These are phyloP conservation scores for Solanum sparsipilum DNA, from an alignment of 257 asterid genomes.

Conservation along the genomic window DNA sequence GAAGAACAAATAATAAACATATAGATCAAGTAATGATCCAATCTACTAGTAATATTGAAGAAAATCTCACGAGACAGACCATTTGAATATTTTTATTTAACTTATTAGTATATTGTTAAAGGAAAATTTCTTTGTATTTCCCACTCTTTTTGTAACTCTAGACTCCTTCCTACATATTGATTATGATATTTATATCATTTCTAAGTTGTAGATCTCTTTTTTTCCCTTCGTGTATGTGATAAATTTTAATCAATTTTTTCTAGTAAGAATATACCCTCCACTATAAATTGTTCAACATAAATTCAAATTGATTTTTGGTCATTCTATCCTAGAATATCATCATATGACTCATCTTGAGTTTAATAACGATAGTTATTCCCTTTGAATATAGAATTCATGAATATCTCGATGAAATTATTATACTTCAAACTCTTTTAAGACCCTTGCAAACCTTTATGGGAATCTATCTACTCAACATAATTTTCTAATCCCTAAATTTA, in stretches of 20 bases:
- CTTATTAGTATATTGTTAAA: neutral
- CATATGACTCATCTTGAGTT: neutral
- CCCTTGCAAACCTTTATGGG: neutral
- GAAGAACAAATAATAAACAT: neutral
- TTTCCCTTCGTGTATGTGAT: neutral
- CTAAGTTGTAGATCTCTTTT: neutral
- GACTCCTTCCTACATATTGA: neutral
- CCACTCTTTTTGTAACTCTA: neutral
- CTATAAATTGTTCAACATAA: neutral
- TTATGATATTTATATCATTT: neutral
- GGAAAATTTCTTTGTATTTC: neutral
- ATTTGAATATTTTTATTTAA: neutral
- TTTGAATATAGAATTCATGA: neutral
- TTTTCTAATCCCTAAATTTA: neutral
- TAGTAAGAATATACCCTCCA: neutral
- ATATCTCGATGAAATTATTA: neutral
- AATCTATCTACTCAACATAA: neutral
- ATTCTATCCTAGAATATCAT: neutral
- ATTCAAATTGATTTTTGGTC: neutral
- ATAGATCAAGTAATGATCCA: neutral
- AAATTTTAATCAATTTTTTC: neutral
- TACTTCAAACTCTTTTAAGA: neutral
- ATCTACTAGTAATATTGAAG: neutral
- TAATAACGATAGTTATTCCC: neutral
- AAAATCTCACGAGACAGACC: neutral